Percentiles rank a stretch among this genome's conserved stretches.
Conservation (phyloP, 495 filamentous ascomycete genomes). For the Massariosphaeria phaeospora region DNA sequence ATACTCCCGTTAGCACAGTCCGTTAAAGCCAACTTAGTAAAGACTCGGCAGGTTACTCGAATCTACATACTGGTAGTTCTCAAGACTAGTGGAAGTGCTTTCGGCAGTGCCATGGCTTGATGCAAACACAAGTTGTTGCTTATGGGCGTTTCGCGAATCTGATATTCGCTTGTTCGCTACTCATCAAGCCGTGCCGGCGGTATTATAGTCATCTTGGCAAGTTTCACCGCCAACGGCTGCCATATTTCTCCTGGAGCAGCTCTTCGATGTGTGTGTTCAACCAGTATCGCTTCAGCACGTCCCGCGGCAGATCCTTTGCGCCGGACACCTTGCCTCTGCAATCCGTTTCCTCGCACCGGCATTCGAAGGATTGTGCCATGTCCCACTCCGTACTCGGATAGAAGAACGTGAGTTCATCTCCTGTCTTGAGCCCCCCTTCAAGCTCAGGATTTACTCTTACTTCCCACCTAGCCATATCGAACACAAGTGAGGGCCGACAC, state of each 20-base stretch:
- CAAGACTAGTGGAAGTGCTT: too few species aligned
- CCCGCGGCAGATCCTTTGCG: conserved; percentile 49
- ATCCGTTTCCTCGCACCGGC: conserved; percentile 50
- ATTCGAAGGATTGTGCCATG: conserved; percentile 70
- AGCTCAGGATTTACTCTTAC: conserved; percentile 48
- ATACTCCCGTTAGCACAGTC: too few species aligned
- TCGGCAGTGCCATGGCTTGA: too few species aligned
- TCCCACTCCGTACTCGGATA: conserved; percentile 73
- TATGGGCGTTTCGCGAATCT: too few species aligned
- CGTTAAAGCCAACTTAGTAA: too few species aligned
- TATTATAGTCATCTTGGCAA: too few species aligned
- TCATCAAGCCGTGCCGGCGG: too few species aligned
- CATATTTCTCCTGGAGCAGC: conserved; percentile 39
- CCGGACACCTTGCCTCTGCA: conserved; percentile 53
- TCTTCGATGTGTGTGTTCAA: conserved; percentile 54
- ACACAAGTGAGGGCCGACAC: conserved; percentile 64
- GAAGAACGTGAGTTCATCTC: conserved; percentile 71
- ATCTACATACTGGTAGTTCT: too few species aligned
- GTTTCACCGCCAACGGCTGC: too few species aligned
- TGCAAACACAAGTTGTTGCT: too few species aligned
- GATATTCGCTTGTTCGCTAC: too few species aligned
- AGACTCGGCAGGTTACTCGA: too few species aligned
- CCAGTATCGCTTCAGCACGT: conserved; percentile 47
- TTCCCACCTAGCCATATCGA: conserved; percentile 61
- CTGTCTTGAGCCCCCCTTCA: conserved; percentile 43